Evolutionary conservation across 805 yeast genomes (phyloP).

Genomic region (Candida chilensis): DNA sequence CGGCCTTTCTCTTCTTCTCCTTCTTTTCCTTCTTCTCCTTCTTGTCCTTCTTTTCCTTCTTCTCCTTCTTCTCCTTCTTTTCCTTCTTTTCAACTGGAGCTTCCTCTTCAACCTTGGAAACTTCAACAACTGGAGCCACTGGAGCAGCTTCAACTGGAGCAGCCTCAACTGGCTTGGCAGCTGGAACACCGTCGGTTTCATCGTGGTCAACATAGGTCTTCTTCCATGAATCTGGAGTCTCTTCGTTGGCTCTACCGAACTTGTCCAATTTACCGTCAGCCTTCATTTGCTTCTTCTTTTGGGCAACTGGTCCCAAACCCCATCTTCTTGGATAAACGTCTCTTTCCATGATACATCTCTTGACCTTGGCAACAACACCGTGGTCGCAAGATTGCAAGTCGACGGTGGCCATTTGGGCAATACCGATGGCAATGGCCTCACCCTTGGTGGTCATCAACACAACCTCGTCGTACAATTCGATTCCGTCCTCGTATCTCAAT

Average conservation of each 20-base stretch:
- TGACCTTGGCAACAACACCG: conserved; percentile 96
- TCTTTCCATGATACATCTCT: conserved; percentile 99
- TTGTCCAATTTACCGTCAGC: conserved; percentile 96
- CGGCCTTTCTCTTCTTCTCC: conserved; percentile 55
- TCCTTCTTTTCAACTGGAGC: conserved; percentile 24
- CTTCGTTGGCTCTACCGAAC: conserved; percentile 88
- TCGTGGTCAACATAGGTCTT: conserved; percentile 69
- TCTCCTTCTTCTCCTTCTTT: conserved; percentile 40
- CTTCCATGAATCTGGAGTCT: conserved; percentile 92
- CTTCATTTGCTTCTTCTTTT: conserved; percentile 96
- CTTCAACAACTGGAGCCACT: conserved; percentile 5
- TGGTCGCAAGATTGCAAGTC: conserved; percentile 96
- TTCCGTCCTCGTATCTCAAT: conserved; percentile 94
- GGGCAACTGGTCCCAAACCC: conserved; percentile 99
- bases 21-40: conserved; percentile 45
- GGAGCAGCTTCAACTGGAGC: conserved; percentile 14
- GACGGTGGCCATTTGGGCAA: conserved; percentile 98
- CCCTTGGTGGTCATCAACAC: conserved; percentile 98
- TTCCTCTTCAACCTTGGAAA: conserved; percentile 7
- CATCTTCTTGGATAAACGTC: conserved; percentile 99
- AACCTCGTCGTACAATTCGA: conserved; percentile 95
- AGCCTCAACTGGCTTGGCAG: conserved; percentile 27
- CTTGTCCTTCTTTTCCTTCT: conserved; percentile 44
- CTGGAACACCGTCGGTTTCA: conserved; percentile 53
- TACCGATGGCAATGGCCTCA: conserved; percentile 97